Evolutionary conservation across 2,329 filamentous ascomycete genomes (phyloP), one percentile per base, ranked within the genome.

Genomic region (Pestalotiopsis sp.): DNA sequence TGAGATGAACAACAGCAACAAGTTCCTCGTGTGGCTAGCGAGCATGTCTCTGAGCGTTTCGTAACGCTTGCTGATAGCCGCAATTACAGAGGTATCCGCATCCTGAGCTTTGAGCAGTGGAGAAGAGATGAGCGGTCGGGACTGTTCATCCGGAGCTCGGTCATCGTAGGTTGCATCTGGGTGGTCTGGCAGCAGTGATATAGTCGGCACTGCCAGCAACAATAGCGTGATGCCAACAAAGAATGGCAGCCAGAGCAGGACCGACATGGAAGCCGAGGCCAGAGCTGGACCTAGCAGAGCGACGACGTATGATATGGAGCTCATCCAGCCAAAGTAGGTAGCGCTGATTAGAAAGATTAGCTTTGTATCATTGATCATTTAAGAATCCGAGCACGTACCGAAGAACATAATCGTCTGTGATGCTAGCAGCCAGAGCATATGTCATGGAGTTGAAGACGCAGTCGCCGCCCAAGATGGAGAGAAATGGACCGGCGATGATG

Each of bases 391-490:
- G 1, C 41, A 67, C 76, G 52, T 68, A 79, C 76, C 80, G 75
- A 5, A 78, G 73, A 12, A 83, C 79, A 59, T 79, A 77, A 64
- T 86, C 82, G 4, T 84, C 80, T 0, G 83, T 82, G 25, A 84
- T 73, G 1, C 79, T 77, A 0, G 84, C 81, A 0, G 83, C 82
- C 4, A 86, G 78, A 1, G 81, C 76, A 64, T 85, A 86, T 2
- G 82, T 79, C 57, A 86, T 81, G 23, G 84, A 85, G 68, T 85
- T 85, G 72, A 86, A 83, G 14, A 86, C 83, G 31, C 84, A 86
- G 69, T 86, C 84, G 14, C 84, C 84, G 1, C 84, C 84, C 0
- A 86, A 77, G 0, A 85, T 70, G 0, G 84, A 85, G 1, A 85
- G 77, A 1, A 77, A 73, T 0, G 84, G 81, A 0, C 81, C 82